These are phyloP conservation scores for Vitis cinerea DNA, from an alignment of 164 flowering plant genomes.

Conservation along the genomic window DNA sequence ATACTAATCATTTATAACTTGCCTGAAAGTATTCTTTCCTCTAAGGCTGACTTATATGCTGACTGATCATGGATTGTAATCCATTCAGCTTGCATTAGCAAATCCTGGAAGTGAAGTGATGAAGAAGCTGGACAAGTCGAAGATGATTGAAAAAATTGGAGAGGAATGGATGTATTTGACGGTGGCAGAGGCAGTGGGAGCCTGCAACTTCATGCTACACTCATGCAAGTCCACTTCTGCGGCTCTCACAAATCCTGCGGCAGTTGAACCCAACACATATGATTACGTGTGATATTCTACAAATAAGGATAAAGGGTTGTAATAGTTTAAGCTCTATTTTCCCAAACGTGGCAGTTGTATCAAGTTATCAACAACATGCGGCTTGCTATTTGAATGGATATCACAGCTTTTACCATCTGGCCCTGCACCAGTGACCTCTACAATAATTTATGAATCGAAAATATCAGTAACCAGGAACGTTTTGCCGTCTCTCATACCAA, in stretches of 20 bases:
- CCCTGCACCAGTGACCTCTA: too few species aligned
- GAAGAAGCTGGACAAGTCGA: constrained; percentile 66
- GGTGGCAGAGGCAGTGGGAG: constrained; percentile 69
- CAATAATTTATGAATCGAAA: too few species aligned
- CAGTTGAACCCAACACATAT: constrained; percentile 8
- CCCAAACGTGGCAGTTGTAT: too few species aligned
- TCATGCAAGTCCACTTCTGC: constrained; percentile 28
- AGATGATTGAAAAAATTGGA: constrained; percentile 55
- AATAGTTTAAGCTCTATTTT: too few species aligned
- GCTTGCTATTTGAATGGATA: too few species aligned
- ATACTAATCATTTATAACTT: too few species aligned
- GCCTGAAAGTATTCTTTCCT: too few species aligned
- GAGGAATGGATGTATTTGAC: constrained; percentile 71
- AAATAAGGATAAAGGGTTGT: background rate
- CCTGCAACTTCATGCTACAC: constrained; percentile 67
- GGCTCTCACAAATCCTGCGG: background rate
- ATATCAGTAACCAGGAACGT: too few species aligned
- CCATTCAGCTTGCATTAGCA: constrained; percentile 51
- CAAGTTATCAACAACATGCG: too few species aligned
- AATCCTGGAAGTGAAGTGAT: constrained; percentile 80
- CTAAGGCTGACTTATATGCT: background rate
- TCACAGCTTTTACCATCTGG: too few species aligned
- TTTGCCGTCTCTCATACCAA: too few species aligned
- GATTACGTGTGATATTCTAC: constrained; percentile 26
- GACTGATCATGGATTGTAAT: background rate